Conservation (phyloP, 257 asterid genomes). For the Schizonepeta tenuifolia region DNA sequence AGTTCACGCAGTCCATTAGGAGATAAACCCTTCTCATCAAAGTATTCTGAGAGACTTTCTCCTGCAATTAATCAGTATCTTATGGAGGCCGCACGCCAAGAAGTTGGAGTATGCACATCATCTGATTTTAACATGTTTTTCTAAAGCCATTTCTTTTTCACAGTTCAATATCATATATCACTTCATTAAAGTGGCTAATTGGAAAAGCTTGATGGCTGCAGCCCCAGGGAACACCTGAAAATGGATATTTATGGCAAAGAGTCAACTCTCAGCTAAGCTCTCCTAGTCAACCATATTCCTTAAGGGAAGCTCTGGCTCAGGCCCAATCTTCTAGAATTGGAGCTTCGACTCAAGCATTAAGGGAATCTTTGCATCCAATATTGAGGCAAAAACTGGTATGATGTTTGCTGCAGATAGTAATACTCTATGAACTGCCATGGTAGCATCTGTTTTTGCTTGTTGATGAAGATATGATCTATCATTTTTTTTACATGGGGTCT, state of each 20-base stretch:
- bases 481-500: slow-evolving; percentile 10
- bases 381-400: slow-evolving; percentile 96
- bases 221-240: slow-evolving; percentile 99
- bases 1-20: slow-evolving; percentile 90
- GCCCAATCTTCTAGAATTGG: slow-evolving; percentile 98
- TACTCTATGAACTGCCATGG: slow-evolving; percentile 22
- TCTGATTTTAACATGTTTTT: slow-evolving; percentile 28
- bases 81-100: slow-evolving; percentile 94
- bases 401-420: slow-evolving; percentile 28
- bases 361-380: slow-evolving; percentile 96
- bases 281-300: slow-evolving; percentile 97
- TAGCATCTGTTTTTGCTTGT: slow-evolving; percentile 27
- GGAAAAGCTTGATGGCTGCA: slow-evolving; percentile 48
- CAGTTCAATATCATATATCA: slow-evolving; percentile 12
- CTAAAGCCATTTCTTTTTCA: slow-evolving; percentile 13
- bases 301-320: slow-evolving; percentile 98
- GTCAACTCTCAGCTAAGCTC: slow-evolving; percentile 97
- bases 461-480: slow-evolving; percentile 10
- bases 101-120: slow-evolving; percentile 81
- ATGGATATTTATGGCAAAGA: slow-evolving; percentile 97
- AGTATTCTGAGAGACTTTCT: slow-evolving; percentile 93
- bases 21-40: slow-evolving; percentile 81
- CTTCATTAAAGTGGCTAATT: slow-evolving; percentile 22
- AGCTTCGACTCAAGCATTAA: slow-evolving; percentile 88
- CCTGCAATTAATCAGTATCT: slow-evolving; percentile 96